Conservation (phyloP, 2,329 filamentous ascomycete species). For the Cladosporium sp. region DNA sequence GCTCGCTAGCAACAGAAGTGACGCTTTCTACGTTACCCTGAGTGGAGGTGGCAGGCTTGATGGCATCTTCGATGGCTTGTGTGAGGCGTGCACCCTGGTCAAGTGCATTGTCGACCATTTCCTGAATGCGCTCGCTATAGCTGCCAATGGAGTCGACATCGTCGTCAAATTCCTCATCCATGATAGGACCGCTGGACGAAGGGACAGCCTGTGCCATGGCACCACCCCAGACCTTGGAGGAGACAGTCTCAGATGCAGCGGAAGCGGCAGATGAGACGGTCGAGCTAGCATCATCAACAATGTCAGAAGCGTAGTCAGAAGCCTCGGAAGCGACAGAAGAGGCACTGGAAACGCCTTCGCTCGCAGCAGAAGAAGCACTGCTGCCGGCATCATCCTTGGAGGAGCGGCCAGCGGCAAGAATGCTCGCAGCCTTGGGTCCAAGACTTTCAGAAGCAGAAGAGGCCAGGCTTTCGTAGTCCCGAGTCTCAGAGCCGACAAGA, state of each 20-base stretch:
- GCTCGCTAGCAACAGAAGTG: conserved; percentile 47
- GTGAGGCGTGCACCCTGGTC: conserved; percentile 46
- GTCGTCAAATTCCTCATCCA: conserved; percentile 49
- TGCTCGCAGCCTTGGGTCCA: conserved; percentile 35
- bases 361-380: conserved; percentile 23
- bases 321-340: conserved; percentile 27
- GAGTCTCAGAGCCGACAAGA: too few relatives aligned
- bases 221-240: conserved; percentile 54
- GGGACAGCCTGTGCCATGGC: conserved; percentile 54
- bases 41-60: conserved; percentile 46
- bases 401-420: conserved; percentile 36
- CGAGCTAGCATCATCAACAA: conserved; percentile 29
- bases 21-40: conserved; percentile 53
- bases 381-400: conserved; percentile 32
- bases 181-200: conserved; percentile 47
- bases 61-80: conserved; percentile 57
- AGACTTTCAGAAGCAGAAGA: conserved; percentile 21
- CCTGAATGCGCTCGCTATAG: conserved; percentile 4
- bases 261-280: conserved; percentile 27
- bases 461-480: neutral
- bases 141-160: conserved; percentile 31
- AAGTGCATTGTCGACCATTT: conserved; percentile 2
- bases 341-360: conserved; percentile 25
- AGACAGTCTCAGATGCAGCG: conserved; percentile 21
- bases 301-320: conserved; percentile 26